Percentiles rank a stretch among this genome's conserved stretches.
Conservation (phyloP, 164 flowering plant genomes). For the Vitis rupestris region DNA sequence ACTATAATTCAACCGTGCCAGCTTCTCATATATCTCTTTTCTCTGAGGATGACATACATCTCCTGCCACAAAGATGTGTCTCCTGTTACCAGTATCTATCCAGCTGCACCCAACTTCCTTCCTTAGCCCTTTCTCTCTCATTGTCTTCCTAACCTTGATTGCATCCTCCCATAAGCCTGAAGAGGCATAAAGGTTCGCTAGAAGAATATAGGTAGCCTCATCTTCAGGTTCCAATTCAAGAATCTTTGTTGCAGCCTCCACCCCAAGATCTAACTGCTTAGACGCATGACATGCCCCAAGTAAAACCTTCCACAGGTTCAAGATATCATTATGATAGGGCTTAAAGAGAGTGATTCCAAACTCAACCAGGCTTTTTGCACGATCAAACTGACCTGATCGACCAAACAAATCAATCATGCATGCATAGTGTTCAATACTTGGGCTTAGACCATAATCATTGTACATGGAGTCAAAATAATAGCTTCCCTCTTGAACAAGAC, state of each 20-base stretch:
- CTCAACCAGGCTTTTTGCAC: slow-evolving; percentile 15
- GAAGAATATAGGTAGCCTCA: slow-evolving; percentile 33
- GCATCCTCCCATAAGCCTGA: slow-evolving; percentile 30
- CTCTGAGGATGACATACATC: slow-evolving; percentile 29
- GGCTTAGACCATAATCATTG: slow-evolving; percentile 20
- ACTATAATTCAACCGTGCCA: slow-evolving; percentile 17
- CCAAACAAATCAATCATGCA: slow-evolving; percentile 40
- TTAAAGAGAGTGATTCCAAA: slow-evolving; percentile 14
- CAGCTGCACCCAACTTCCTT: slow-evolving; percentile 39
- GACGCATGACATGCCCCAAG: slow-evolving; percentile 42
- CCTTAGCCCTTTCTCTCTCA: slow-evolving; percentile 25
- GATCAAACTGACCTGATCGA: slow-evolving; percentile 28
- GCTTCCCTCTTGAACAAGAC: slow-evolving; percentile 27
- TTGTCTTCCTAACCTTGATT: slow-evolving; percentile 18
- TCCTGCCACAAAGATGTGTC: slow-evolving; percentile 36
- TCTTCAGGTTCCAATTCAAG: slow-evolving; percentile 36
- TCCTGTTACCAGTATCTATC: slow-evolving; percentile 29
- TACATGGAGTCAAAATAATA: slow-evolving; percentile 29
- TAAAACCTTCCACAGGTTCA: slow-evolving; percentile 30
- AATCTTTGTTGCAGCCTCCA: slow-evolving; percentile 27
- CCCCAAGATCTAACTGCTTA: slow-evolving; percentile 32
- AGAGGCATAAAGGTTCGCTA: slow-evolving; percentile 34
- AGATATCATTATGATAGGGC: slow-evolving; percentile 6
- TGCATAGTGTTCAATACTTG: slow-evolving; percentile 36
- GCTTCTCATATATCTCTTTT: slow-evolving; percentile 30